A percentile compares a stretch with the other conserved stretches of the same genome.
phyloP scores from a whole-genome alignment of 768 basidiomycete genomes.

The Dictyophora rubrovolvata region DNA sequence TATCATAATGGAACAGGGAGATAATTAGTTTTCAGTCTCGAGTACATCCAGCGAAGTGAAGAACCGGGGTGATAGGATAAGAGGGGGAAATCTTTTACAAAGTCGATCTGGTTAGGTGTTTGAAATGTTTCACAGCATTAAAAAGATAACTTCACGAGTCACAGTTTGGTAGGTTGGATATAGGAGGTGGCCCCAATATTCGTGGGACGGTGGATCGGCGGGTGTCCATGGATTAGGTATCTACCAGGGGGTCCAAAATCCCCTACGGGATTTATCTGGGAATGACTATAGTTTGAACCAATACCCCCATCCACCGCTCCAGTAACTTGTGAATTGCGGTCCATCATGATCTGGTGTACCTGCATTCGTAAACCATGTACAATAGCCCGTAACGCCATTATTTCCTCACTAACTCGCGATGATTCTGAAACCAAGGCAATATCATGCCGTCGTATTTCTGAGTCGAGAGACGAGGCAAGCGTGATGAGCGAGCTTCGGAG shows the following conservation, averaged over 20 bases:
- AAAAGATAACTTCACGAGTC: background rate
- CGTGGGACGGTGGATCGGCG: conserved; percentile 4
- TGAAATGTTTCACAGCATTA: too few relatives aligned
- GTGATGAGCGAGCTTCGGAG: conserved; percentile 51
- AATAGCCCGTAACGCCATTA: conserved; percentile 54
- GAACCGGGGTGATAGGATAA: too few relatives aligned
- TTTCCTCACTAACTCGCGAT: conserved; percentile 62
- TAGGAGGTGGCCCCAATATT: conserved; percentile 4
- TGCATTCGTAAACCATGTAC: conserved; percentile 69
- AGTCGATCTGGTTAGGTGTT: too few relatives aligned
- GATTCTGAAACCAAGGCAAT: conserved; percentile 63
- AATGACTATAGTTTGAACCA: background rate
- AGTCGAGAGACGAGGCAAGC: conserved; percentile 51
- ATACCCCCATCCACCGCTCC: conserved; percentile 27
- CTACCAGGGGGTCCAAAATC: background rate
- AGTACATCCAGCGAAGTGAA: too few relatives aligned
- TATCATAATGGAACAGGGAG: background rate
- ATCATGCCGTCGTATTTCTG: conserved; percentile 50
- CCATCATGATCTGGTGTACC: conserved; percentile 69
- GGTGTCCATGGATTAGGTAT: conserved; percentile 3
- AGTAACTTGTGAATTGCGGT: conserved; percentile 51
- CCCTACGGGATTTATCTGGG: background rate
- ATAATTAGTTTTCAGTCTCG: too few relatives aligned
- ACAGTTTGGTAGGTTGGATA: conserved; percentile 7
- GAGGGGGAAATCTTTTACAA: too few relatives aligned